Evolutionary conservation across 768 basidiomycete genomes (phyloP).

Genomic region (Rubroboletus satanas): DNA sequence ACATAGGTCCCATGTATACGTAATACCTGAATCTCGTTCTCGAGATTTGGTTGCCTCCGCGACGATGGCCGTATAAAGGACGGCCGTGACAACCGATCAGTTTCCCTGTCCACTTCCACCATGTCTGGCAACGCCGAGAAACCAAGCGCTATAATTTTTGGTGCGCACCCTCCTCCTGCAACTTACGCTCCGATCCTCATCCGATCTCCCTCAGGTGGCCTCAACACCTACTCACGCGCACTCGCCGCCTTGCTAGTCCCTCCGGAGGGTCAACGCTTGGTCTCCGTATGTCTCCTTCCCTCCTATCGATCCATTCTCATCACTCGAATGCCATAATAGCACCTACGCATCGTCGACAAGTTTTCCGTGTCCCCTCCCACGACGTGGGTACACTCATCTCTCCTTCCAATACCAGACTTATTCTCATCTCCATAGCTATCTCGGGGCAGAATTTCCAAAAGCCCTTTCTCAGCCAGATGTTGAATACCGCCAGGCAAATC

Average conservation of each 20-base stretch:
- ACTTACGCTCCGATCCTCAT: constrained; percentile 1
- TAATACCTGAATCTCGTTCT: constrained; percentile 13
- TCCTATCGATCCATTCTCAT: constrained; percentile 6
- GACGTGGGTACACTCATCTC: constrained; percentile 44
- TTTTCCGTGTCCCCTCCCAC: constrained; percentile 72
- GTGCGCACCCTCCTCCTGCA: constrained; percentile 39
- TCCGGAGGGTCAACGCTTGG: constrained; percentile 60
- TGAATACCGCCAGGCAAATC: constrained; percentile 79
- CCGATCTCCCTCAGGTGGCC: constrained; percentile 51
- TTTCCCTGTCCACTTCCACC: constrained; percentile 7
- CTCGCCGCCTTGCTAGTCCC: constrained; percentile 69
- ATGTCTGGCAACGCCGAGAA: constrained; percentile 38
- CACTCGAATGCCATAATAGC: constrained; percentile 35
- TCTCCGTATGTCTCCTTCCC: constrained; percentile 51
- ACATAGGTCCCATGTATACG: background rate
- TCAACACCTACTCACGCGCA: constrained; percentile 75
- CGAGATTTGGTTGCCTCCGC: constrained; percentile 24
- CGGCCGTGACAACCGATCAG: constrained; percentile 22
- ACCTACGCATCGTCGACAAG: constrained; percentile 70
- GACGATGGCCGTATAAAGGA: constrained; percentile 26
- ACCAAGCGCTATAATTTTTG: constrained; percentile 74
- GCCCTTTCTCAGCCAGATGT: constrained; percentile 65
- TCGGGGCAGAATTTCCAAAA: constrained; percentile 71
- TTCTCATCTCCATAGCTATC: constrained; percentile 48
- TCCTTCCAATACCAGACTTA: constrained; percentile 11